Conservation (phyloP, 2,329 filamentous ascomycete genomes). For the Cladosporium sp. region DNA sequence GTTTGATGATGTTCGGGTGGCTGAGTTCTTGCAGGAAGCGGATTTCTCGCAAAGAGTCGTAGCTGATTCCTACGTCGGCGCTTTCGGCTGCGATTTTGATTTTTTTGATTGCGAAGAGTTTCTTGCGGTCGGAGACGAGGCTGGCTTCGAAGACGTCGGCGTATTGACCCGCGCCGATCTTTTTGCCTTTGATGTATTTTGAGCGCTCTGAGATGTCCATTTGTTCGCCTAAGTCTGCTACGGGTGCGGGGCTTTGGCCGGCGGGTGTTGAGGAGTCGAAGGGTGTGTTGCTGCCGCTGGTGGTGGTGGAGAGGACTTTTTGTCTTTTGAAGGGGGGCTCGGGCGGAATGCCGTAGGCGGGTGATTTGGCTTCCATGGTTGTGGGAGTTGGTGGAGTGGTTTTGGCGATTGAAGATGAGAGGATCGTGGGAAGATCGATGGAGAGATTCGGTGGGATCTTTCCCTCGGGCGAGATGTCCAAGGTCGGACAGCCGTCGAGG, state of each 20-base stretch:
- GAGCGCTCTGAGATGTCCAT: constrained; percentile 55
- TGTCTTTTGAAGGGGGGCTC: constrained; percentile 29
- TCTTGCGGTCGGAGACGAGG: constrained; percentile 63
- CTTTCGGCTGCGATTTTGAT: constrained; percentile 84
- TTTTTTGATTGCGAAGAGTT: constrained; percentile 86
- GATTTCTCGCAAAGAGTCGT: constrained; percentile 92
- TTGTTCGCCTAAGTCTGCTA: constrained; percentile 41
- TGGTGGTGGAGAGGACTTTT: constrained; percentile 19
- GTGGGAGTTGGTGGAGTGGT: neutral
- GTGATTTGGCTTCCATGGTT: constrained; percentile 21
- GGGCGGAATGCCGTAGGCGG: constrained; percentile 29
- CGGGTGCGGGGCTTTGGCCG: constrained; percentile 14
- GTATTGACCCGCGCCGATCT: constrained; percentile 94
- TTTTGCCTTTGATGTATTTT: constrained; percentile 90
- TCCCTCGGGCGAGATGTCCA: no score
- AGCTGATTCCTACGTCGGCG: constrained; percentile 76
- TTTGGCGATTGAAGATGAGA: neutral
- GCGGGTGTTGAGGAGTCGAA: constrained; percentile 11
- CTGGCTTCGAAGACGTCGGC: constrained; percentile 91
- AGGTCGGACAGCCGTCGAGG: no score
- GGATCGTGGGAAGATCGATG: neutral
- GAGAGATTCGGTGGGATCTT: neutral
- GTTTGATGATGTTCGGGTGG: constrained; percentile 91
- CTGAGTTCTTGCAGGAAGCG: constrained; percentile 90
- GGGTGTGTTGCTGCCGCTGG: constrained; percentile 3